Conservation (phyloP, 441 rosid species). For the Pelargonium cotyledonis region DNA sequence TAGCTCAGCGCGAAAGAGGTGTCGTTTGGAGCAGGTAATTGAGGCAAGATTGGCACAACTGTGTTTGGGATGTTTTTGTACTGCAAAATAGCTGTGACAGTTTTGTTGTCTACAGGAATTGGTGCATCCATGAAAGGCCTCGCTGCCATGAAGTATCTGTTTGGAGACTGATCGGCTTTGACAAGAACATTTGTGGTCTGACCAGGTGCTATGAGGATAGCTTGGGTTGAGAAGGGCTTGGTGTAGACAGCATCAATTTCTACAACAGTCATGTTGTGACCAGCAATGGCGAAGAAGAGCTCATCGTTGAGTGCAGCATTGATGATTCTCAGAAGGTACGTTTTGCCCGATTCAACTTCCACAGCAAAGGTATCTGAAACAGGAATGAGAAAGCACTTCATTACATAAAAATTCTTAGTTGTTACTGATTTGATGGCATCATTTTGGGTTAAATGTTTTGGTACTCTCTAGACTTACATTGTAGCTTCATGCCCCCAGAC, state of each 20-base stretch:
- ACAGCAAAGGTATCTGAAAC: conserved; percentile 47
- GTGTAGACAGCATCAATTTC: conserved; percentile 59
- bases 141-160: conserved; percentile 51
- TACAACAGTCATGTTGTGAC: conserved; percentile 50
- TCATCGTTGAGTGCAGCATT: conserved; percentile 70
- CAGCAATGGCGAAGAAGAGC: conserved; percentile 54
- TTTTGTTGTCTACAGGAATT: conserved; percentile 32
- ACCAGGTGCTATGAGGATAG: conserved; percentile 54
- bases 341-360: conserved; percentile 48
- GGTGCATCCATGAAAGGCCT: conserved; percentile 45
- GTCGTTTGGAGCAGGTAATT: conserved; percentile 43
- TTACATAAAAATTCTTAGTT: too few relatives aligned
- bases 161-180: conserved; percentile 34
- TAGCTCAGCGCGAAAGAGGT: conserved; percentile 37
- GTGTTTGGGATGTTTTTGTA: conserved; percentile 40
- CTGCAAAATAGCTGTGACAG: conserved; percentile 38
- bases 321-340: conserved; percentile 53
- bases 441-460: too few relatives aligned
- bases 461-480: too few relatives aligned
- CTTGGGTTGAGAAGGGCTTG: conserved; percentile 37
- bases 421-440: too few relatives aligned
- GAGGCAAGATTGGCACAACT: conserved; percentile 36
- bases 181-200: conserved; percentile 53
- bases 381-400: neutral
- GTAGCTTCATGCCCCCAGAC: too few relatives aligned